Conservation (phyloP, 495 filamentous ascomycete species). For the Xylaria intraflava region DNA sequence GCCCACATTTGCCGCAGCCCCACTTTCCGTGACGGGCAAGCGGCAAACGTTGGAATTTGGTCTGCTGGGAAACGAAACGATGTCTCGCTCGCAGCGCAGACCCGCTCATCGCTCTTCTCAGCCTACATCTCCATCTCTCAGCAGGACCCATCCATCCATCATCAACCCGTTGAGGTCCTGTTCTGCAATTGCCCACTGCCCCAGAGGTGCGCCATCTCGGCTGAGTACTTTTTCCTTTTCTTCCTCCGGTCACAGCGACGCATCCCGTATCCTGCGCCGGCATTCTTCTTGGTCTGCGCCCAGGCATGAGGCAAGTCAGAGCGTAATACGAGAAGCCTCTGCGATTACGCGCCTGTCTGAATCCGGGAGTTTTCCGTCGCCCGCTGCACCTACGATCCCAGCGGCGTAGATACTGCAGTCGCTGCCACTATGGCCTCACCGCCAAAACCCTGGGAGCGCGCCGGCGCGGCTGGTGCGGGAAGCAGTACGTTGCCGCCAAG, state of each 20-base stretch:
- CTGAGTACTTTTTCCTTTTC: background rate
- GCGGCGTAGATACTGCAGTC: constrained; percentile 6
- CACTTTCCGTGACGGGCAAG: no score
- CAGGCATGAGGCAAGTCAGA: background rate
- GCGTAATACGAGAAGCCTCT: background rate
- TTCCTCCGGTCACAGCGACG: background rate
- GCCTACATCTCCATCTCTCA: no score
- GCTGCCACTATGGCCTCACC: constrained; percentile 58
- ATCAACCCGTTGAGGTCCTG: no score
- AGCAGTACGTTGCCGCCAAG: constrained; percentile 33
- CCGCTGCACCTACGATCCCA: constrained; percentile 7
- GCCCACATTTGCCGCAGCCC: no score
- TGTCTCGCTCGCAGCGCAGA: no score
- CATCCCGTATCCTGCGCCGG: background rate
- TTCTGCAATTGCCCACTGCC: no score
- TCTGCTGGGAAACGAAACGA: no score
- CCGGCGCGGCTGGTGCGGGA: constrained; percentile 54
- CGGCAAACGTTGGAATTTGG: no score
- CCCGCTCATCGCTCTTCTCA: no score
- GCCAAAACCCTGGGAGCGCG: constrained; percentile 93
- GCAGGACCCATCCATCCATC: no score
- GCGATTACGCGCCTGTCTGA: background rate
- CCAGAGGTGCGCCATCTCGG: background rate
- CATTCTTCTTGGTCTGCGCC: background rate
- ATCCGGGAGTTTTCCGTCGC: background rate